phyloP scores from a whole-genome alignment of 768 basidiomycete genomes.

The Mycena polygramma region DNA sequence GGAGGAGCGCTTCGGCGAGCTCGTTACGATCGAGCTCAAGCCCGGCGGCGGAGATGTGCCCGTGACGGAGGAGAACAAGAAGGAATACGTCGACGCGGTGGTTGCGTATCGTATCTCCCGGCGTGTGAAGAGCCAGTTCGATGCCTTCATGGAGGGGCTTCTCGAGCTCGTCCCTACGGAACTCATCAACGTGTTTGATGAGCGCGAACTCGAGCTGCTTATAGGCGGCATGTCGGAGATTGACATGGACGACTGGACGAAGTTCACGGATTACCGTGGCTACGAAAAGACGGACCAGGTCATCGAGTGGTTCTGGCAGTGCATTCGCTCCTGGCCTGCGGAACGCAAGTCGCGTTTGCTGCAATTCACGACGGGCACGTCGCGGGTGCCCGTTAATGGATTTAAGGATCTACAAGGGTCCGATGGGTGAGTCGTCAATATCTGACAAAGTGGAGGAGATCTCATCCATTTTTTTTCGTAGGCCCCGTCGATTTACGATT shows the following conservation, averaged over 20 bases:
- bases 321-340: constrained; percentile 89
- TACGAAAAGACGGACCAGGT: constrained; percentile 90
- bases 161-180: constrained; percentile 88
- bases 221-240: constrained; percentile 96
- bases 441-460: too few species aligned
- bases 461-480: constrained; percentile 4
- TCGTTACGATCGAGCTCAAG: constrained; percentile 75
- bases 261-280: constrained; percentile 93
- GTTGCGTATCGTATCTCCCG: constrained; percentile 88
- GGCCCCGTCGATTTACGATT: constrained; percentile 90
- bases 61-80: constrained; percentile 83
- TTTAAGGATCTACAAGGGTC: constrained; percentile 96
- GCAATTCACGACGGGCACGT: constrained; percentile 91
- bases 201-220: constrained; percentile 88
- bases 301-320: constrained; percentile 98
- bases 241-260: constrained; percentile 95
- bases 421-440: constrained; percentile 65
- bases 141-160: constrained; percentile 88
- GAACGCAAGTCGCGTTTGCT: constrained; percentile 89
- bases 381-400: constrained; percentile 90
- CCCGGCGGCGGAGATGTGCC: constrained; percentile 69
- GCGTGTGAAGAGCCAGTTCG: constrained; percentile 87
- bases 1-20: constrained; percentile 83
- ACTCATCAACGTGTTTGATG: constrained; percentile 90
- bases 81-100: constrained; percentile 81